A percentile compares a stretch with the other conserved stretches of the same genome.
Conservation (phyloP, 306 rosid genomes). For the Myrica gale region DNA sequence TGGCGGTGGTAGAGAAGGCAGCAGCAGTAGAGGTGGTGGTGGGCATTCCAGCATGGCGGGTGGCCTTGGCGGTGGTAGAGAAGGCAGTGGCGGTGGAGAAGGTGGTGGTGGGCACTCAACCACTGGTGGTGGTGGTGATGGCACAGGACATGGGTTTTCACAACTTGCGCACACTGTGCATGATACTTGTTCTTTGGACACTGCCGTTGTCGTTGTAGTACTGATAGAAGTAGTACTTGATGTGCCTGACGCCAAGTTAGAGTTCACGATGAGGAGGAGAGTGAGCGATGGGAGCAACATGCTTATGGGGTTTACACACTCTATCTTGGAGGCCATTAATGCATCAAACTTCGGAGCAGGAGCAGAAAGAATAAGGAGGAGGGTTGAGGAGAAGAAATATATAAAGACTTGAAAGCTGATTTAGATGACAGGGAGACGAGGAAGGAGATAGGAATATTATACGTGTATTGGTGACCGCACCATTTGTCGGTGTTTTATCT, state of each 20-base stretch:
- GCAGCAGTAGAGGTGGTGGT: no score
- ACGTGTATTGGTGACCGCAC: slow-evolving; percentile 58
- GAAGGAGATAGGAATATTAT: slow-evolving; percentile 3
- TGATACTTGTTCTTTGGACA: slow-evolving; percentile 38
- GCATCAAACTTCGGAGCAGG: background rate
- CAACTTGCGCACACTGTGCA: slow-evolving; percentile 60
- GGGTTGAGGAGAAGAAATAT: background rate
- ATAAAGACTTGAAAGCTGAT: background rate
- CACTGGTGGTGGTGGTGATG: slow-evolving; percentile 46
- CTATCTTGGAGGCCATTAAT: background rate
- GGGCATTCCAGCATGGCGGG: slow-evolving; percentile 40
- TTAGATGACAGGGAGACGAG: background rate
- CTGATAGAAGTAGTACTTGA: background rate
- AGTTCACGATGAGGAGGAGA: slow-evolving; percentile 9
- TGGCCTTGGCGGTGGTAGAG: slow-evolving; percentile 26
- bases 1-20: no score
- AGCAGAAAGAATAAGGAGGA: background rate
- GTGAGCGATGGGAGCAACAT: slow-evolving; percentile 14
- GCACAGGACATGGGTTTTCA: slow-evolving; percentile 53
- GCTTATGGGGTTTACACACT: slow-evolving; percentile 6
- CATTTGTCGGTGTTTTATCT: slow-evolving; percentile 71
- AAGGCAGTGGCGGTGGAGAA: slow-evolving; percentile 25
- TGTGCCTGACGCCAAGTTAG: background rate
- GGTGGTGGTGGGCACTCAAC: slow-evolving; percentile 50
- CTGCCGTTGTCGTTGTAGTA: slow-evolving; percentile 10